A percentile compares a stretch with the other conserved stretches of the same genome.
phyloP scores from a whole-genome alignment of 1,139 yeast genomes.

The Kodamaea alishanica region DNA sequence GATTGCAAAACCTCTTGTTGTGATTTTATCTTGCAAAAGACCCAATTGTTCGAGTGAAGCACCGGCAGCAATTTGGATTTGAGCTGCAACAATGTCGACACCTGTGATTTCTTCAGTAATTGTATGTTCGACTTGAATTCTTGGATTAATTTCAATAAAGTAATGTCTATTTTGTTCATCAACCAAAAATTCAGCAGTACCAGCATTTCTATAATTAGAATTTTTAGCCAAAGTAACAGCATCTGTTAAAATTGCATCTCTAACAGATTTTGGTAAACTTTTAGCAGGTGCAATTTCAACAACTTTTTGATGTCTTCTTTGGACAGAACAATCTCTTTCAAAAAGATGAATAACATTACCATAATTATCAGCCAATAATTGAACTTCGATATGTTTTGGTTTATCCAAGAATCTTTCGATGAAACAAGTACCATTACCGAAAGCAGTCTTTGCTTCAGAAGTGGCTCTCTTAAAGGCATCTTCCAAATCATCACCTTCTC shows the following conservation, averaged over 20 bases:
- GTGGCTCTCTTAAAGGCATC: constrained; percentile 95
- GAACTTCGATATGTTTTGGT: constrained; percentile 98
- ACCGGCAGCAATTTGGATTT: constrained; percentile 98
- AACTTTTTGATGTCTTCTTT: constrained; percentile 98
- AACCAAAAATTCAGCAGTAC: constrained; percentile 97
- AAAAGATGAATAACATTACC: constrained; percentile 95
- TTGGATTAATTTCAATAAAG: constrained; percentile 96
- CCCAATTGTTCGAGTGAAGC: constrained; percentile 92
- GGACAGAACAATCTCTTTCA: constrained; percentile 98
- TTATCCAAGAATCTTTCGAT: constrained; percentile 91
- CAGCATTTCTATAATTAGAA: constrained; percentile 94
- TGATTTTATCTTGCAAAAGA: constrained; percentile 86
- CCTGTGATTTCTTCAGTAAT: constrained; percentile 99
- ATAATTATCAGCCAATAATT: constrained; percentile 85
- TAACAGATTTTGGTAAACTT: constrained; percentile 72
- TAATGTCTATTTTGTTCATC: constrained; percentile 93
- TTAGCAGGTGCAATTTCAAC: constrained; percentile 99
- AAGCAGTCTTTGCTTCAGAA: constrained; percentile 90
- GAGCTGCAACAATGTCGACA: constrained; percentile 96
- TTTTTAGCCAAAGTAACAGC: constrained; percentile 88
- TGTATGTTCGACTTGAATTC: constrained; percentile 98
- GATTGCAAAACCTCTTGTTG: constrained; percentile 95
- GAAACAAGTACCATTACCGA: constrained; percentile 97
- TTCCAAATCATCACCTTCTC: constrained; percentile 89
- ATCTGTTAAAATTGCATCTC: constrained; percentile 89